Evolutionary conservation across 805 yeast genomes (phyloP), one percentile per base, ranked within the genome.

Genomic region (Monosporozyma servazzii): DNA sequence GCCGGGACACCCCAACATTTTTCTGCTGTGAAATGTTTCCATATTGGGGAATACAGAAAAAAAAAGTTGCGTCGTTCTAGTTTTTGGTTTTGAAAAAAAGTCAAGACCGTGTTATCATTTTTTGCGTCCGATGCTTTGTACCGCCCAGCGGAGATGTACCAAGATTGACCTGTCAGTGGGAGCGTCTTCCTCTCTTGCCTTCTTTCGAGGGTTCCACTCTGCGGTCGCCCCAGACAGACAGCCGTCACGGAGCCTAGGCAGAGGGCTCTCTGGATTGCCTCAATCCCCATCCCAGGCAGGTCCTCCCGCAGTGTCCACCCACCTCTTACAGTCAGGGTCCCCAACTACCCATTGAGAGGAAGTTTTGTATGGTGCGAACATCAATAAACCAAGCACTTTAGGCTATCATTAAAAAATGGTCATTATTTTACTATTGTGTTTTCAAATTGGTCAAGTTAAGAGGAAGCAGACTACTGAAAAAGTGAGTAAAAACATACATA

Each of bases 391-490:
- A 37, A 17, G 23, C 21, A 6, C 21, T 41, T 21, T 20, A n/a
- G 44, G 17, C 44, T 20, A 21, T 10, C 25, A 21, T 21, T 21
- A 41, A 41, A 41, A 41, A 41, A n/a, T 43, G 8, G 46, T 25
- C 36, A 6, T 3, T 27, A 27, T 27, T 43, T 43, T 36, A 43
- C 18, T 25, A 46, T 46, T 46, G 33, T 33, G 27, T 13, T 25
- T 37, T 27, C 40, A 43, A 48, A 41, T 11, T 25, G 27, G 18
- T 48, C 29, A 48, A 42, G 41, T 31, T 25, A 33, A 37, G 48
- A 50, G 57, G 57, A 57, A 57, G 45, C 50, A 54, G 55, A 55
- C 58, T 56, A 58, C 49, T 53, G 55, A 56, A 58, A 58, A 57
- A 58, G 62, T 58, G 61, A 58, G 62, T 57, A 54, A 54, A 25